Base-by-base conservation (phyloP, 495 filamentous ascomycete genomes). In the Cryomyces antarcticus region DNA sequence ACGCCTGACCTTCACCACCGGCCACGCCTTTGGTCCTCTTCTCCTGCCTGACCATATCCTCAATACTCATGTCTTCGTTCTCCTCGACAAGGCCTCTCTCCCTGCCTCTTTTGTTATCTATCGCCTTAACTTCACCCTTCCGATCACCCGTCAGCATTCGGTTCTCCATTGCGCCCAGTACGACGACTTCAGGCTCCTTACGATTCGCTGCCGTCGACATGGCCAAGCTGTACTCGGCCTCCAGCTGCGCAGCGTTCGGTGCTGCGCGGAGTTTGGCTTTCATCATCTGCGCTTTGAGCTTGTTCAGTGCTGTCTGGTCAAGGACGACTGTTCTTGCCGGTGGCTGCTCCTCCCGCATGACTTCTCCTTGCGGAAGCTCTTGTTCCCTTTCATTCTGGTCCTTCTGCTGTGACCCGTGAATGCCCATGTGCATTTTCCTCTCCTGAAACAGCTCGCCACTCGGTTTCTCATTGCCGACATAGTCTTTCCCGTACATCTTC, bases 21-120 rank as follows among this genome's bases (percentile, higher is more conserved):
- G 68, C 62, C 53, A 84, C 77, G 30, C 78, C 79, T 35, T 75
- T 73, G 5, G 79, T 93, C 47, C 86, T 75, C 41, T 82, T 73
- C 58, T 97, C 89, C 55, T 94, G 84, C 35, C 80, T 70, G 7
- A 97, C 73, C 89, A 97, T 97, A 52, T 96, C 89, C 24, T 87
- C 82, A 42, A 97, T 77, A 30, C 65, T 77, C 89, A 97, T 96
- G 52, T 95, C 84, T 41, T 94, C 85, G 48, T 95, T 97, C 43
- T 84, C 84, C 49, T 81, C 71, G 7, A 96, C 76, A 13, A 71
- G 62, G 12, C 85, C 85, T 46, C 84, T 70, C 54, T 93, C 84
- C 27, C 73, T 65, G 11, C 83, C 86, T 38, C 86, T 69, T 52
- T 78, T 86, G 43, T 69, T 89, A 30, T 76, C 72, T 31, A 92